A percentile compares a stretch with the other conserved stretches of the same genome.
These are phyloP conservation scores for Pseudopediastrum boryanum DNA, from an alignment of 139 green algal species.

Conservation along the genomic window DNA sequence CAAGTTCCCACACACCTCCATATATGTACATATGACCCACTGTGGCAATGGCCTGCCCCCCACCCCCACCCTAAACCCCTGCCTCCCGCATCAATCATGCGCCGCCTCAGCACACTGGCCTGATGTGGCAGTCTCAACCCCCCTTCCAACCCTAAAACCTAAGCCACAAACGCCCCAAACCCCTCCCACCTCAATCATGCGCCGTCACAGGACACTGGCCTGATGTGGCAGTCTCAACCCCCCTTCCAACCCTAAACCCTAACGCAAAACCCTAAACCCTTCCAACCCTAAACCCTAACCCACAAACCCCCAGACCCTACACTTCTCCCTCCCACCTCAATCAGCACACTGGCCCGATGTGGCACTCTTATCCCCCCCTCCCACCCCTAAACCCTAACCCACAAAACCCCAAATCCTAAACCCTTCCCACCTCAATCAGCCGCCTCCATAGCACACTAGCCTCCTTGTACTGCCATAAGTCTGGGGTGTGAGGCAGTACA, in stretches of 20 bases:
- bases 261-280: not conserved
- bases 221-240: not conserved
- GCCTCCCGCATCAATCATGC: conserved; percentile 17
- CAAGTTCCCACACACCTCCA: too few relatives aligned
- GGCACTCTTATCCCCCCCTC: not conserved
- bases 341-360: not conserved
- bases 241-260: too few relatives aligned
- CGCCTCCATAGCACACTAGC: not conserved
- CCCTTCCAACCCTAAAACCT: too few relatives aligned
- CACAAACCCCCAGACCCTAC: not conserved
- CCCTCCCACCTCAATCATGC: conserved; percentile 13
- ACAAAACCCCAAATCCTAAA: not conserved
- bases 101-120: not conserved
- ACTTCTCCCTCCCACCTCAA: conserved; percentile 4
- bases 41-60: too few relatives aligned
- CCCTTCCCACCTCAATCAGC: conserved; percentile 17
- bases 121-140: not conserved
- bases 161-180: not conserved
- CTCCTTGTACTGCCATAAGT: not conserved
- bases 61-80: not conserved
- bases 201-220: not conserved
- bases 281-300: not conserved
- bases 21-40: too few relatives aligned
- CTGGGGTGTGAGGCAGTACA: conserved; percentile 2
- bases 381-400: not conserved